Evolutionary conservation across 371 early-diverging fungal genomes (phyloP).

Genomic region (Mucor plumbeus): DNA sequence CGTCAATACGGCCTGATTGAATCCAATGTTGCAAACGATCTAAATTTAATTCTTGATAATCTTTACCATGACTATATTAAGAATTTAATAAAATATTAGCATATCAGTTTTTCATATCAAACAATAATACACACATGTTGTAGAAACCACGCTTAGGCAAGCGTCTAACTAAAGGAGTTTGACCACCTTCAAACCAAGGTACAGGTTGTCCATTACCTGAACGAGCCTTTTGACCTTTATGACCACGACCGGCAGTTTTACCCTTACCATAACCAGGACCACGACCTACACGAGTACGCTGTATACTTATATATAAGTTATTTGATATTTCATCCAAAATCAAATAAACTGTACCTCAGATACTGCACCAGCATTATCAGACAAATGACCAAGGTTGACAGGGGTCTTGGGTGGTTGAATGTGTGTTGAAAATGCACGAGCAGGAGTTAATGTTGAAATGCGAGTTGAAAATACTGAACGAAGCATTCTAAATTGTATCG

Average conservation of each 20-base stretch:
- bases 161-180: constrained; percentile 83
- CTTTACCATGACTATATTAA: constrained; percentile 60
- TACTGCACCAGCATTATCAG: constrained; percentile 58
- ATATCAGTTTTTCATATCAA: not conserved
- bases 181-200: constrained; percentile 95
- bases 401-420: constrained; percentile 39
- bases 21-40: constrained; percentile 94
- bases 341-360: constrained; percentile 36
- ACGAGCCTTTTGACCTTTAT: constrained; percentile 92
- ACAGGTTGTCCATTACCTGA: constrained; percentile 78
- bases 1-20: constrained; percentile 83
- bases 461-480: constrained; percentile 23
- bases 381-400: constrained; percentile 44
- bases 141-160: constrained; percentile 92
- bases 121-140: constrained; percentile 59
- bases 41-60: constrained; percentile 79
- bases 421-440: constrained; percentile 33
- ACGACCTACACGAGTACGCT: constrained; percentile 82
- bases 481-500: constrained; percentile 23
- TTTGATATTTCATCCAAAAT: not conserved
- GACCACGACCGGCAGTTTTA: constrained; percentile 91
- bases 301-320: not conserved
- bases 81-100: not conserved
- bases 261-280: constrained; percentile 89
- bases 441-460: constrained; percentile 9